A percentile compares a stretch with the other conserved stretches of the same genome.
These are phyloP conservation scores for Aspergillus novofumigatus DNA, from an alignment of 2,329 filamentous ascomycete genomes.

Conservation along the genomic window DNA sequence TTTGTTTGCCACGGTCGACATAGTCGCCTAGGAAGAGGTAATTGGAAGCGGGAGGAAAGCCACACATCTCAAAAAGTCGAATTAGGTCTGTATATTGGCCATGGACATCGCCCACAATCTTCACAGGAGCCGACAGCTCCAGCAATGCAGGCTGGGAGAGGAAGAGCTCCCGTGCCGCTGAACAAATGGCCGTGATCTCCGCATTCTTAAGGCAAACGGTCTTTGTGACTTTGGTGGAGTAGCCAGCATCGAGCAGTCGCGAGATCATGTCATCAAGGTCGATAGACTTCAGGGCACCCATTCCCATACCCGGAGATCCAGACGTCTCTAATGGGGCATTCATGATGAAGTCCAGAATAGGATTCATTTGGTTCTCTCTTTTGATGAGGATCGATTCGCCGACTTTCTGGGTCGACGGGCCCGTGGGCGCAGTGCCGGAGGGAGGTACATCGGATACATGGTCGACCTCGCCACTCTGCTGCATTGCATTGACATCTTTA, in stretches of 20 bases:
- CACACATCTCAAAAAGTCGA: constrained; percentile 97
- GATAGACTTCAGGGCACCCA: constrained; percentile 85
- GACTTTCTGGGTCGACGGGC: constrained; percentile 59
- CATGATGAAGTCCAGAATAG: constrained; percentile 53
- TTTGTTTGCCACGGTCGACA: constrained; percentile 94
- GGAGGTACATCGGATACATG: constrained; percentile 89
- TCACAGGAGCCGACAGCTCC: constrained; percentile 90
- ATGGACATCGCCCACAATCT: constrained; percentile 96
- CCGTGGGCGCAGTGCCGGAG: constrained; percentile 56
- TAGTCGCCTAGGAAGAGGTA: constrained; percentile 95
- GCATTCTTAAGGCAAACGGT: constrained; percentile 96
- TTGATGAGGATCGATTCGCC: constrained; percentile 88
- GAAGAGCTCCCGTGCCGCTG: constrained; percentile 81
- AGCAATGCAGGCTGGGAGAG: constrained; percentile 87
- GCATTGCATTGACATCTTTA: constrained; percentile 74
- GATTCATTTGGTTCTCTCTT: constrained; percentile 67
- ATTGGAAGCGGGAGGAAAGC: constrained; percentile 87
- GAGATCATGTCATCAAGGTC: constrained; percentile 98
- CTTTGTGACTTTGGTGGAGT: constrained; percentile 95
- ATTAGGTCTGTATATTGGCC: constrained; percentile 96
- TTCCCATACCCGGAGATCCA: constrained; percentile 63
- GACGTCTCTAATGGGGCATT: constrained; percentile 39
- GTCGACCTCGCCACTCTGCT: constrained; percentile 86
- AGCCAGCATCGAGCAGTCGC: constrained; percentile 86
- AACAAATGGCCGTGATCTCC: constrained; percentile 91